A percentile compares a stretch with the other conserved stretches of the same genome.
Evolutionary conservation across 1,139 yeast species (phyloP).

Genomic region (Blastobotrys petasosporus): DNA sequence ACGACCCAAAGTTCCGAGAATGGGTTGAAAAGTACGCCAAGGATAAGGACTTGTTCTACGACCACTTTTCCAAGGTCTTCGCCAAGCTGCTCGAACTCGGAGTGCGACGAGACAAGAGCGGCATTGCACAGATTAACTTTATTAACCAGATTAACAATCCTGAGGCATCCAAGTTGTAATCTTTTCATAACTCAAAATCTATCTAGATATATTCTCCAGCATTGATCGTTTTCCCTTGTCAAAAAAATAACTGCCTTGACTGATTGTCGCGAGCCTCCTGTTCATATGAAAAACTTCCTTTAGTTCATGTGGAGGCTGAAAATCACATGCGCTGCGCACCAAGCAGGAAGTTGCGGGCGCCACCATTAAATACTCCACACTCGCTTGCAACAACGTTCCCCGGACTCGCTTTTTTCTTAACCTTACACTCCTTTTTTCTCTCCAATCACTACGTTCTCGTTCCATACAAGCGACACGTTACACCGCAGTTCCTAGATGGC

Average conservation of each 20-base stretch:
- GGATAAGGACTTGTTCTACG: conserved; percentile 46
- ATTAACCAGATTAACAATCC: conserved; percentile 23
- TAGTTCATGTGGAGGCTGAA: too few species aligned
- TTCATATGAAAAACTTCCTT: too few species aligned
- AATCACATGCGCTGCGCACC: neutral
- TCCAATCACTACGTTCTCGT: too few species aligned
- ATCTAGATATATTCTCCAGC: neutral
- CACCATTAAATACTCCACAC: conserved; percentile 2
- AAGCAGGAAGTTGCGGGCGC: neutral
- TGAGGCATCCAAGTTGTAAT: conserved; percentile 19
- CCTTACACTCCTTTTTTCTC: neutral
- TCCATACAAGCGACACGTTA: neutral
- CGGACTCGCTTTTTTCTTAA: neutral
- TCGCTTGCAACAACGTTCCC: neutral
- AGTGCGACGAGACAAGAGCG: conserved; percentile 34
- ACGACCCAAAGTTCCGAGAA: conserved; percentile 43
- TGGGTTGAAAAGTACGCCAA: conserved; percentile 52
- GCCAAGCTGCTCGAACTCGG: conserved; percentile 57
- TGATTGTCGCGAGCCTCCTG: neutral
- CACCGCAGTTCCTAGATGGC: conserved; percentile 13
- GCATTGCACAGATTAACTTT: conserved; percentile 29
- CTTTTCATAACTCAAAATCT: neutral
- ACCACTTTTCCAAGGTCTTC: conserved; percentile 50
- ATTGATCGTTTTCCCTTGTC: neutral
- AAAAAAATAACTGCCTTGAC: neutral